A percentile compares a stretch with the other conserved stretches of the same genome.
phyloP scores from a whole-genome alignment of 768 basidiomycete species.

The Austroboletus festivus region DNA sequence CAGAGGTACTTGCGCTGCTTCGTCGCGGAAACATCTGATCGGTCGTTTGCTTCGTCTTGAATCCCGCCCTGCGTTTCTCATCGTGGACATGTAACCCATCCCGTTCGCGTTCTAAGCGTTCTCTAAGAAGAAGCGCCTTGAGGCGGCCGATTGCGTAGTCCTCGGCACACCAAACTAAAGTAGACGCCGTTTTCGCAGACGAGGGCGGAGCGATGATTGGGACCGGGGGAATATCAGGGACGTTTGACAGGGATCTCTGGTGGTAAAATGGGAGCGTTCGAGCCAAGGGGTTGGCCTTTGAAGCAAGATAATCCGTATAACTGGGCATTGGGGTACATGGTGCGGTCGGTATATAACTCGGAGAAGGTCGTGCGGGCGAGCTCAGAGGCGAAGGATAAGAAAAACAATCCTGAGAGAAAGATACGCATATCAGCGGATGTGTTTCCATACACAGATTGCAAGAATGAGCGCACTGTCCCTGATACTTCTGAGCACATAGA shows the following conservation, averaged over 20 bases:
- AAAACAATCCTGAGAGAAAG: slow-evolving; percentile 6
- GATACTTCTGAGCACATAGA: slow-evolving; percentile 11
- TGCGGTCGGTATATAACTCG: slow-evolving; percentile 18
- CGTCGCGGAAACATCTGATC: slow-evolving; percentile 1
- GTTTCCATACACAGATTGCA: background rate
- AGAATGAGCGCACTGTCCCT: slow-evolving; percentile 7
- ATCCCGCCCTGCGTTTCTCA: slow-evolving; percentile 7
- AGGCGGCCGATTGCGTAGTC: slow-evolving; percentile 46
- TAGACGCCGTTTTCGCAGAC: slow-evolving; percentile 35
- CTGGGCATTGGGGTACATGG: slow-evolving; percentile 27
- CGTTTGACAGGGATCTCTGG: background rate
- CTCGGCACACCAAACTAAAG: slow-evolving; percentile 28
- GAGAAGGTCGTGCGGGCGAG: background rate
- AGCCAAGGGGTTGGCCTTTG: slow-evolving; percentile 22
- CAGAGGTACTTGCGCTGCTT: slow-evolving; percentile 7
- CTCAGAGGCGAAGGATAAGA: slow-evolving; percentile 7
- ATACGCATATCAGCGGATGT: background rate
- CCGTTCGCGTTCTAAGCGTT: slow-evolving; percentile 33
- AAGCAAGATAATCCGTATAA: slow-evolving; percentile 19
- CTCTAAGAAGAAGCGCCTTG: slow-evolving; percentile 38
- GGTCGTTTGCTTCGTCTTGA: background rate
- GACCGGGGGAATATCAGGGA: slow-evolving; percentile 26
- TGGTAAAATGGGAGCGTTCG: slow-evolving; percentile 18
- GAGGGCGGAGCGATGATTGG: slow-evolving; percentile 62
- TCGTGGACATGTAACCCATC: slow-evolving; percentile 31